These are phyloP conservation scores for Cladophialophora immunda DNA, from an alignment of 2,329 filamentous ascomycete species.

Conservation along the genomic window DNA sequence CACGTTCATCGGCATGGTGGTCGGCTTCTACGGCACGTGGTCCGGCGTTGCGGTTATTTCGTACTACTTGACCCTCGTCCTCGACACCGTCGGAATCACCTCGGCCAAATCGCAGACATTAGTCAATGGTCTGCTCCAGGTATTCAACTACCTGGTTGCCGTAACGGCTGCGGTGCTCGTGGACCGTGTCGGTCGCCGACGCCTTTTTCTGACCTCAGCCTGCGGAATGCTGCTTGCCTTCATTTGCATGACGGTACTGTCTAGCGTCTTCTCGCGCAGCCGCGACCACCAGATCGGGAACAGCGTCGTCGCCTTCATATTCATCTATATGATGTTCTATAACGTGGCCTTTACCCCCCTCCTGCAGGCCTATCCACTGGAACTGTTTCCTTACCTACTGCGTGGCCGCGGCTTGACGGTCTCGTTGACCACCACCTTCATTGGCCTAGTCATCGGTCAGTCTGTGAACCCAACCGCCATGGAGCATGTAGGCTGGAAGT, in stretches of 20 bases:
- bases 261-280: slow-evolving; percentile 46
- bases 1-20: slow-evolving; percentile 60
- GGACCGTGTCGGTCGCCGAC: slow-evolving; percentile 53
- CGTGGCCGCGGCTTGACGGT: too few species aligned
- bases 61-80: slow-evolving; percentile 51
- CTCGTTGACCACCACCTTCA: too few species aligned
- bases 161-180: slow-evolving; percentile 49
- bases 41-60: slow-evolving; percentile 58
- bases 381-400: too few species aligned
- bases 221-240: slow-evolving; percentile 55
- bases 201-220: slow-evolving; percentile 53
- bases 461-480: too few species aligned
- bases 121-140: slow-evolving; percentile 53
- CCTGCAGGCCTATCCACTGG: too few species aligned
- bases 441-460: too few species aligned
- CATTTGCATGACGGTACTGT: slow-evolving; percentile 52
- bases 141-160: slow-evolving; percentile 50
- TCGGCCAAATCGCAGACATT: slow-evolving; percentile 48
- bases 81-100: slow-evolving; percentile 50
- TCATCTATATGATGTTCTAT: slow-evolving; percentile 43
- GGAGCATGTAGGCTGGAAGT: too few species aligned
- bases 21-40: slow-evolving; percentile 67
- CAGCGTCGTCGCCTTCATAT: slow-evolving; percentile 53
- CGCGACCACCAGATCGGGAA: slow-evolving; percentile 44
- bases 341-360: too few species aligned